Evolutionary conservation across 257 asterid genomes (phyloP).

Genomic region (Solanum chiquidenum): DNA sequence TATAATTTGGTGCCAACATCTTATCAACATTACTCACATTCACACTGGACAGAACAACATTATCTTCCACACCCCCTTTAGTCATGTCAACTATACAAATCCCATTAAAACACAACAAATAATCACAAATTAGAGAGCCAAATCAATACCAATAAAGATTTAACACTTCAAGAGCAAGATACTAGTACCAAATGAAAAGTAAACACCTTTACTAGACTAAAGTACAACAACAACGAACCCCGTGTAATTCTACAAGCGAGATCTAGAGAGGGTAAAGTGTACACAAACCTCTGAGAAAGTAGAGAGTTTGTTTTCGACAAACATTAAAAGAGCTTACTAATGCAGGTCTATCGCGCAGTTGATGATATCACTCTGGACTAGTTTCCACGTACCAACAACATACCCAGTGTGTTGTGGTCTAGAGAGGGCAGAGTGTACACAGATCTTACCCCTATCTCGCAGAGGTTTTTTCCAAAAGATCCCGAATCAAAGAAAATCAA

Average conservation of each 20-base stretch:
- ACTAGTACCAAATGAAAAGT: not conserved
- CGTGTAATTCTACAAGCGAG: not conserved
- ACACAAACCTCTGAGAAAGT: not conserved
- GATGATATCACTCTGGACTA: not conserved
- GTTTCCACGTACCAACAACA: not conserved
- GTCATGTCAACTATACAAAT: not conserved
- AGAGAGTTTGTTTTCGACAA: not conserved
- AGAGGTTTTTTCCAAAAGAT: not conserved
- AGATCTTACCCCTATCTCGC: not conserved
- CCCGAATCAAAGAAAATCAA: not conserved
- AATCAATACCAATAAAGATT: not conserved
- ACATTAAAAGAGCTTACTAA: not conserved
- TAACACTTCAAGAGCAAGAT: not conserved
- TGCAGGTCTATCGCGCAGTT: not conserved
- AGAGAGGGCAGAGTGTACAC: not conserved
- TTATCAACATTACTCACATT: not conserved
- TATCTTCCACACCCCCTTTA: constrained; percentile 1
- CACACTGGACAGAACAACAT: constrained; percentile 10
- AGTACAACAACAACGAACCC: not conserved
- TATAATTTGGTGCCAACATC: constrained; percentile 35
- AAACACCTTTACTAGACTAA: not conserved
- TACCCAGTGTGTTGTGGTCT: not conserved
- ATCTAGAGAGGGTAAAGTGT: not conserved
- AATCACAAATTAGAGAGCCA: not conserved
- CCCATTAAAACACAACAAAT: not conserved